A percentile compares a stretch with the other conserved stretches of the same genome.
phyloP scores from a whole-genome alignment of 257 asterid genomes.

The Marsdenia floribunda region DNA sequence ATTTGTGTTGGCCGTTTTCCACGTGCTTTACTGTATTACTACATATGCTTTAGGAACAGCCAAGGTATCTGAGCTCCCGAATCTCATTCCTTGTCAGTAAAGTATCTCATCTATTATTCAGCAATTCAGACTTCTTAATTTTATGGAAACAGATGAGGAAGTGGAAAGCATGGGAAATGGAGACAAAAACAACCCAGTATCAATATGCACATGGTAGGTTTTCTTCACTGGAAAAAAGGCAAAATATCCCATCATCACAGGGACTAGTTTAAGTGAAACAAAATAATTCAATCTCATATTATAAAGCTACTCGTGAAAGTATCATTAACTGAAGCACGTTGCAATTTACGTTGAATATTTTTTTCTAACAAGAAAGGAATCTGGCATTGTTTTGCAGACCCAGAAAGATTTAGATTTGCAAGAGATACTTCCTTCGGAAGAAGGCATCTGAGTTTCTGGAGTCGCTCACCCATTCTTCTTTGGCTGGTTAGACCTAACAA shows the following conservation, averaged over 20 bases:
- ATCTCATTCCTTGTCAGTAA: neutral
- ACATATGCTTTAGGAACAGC: constrained; percentile 56
- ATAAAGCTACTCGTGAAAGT: neutral
- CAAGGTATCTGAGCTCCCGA: constrained; percentile 35
- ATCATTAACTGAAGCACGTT: neutral
- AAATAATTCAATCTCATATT: neutral
- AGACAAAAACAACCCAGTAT: constrained; percentile 60
- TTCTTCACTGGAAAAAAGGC: neutral
- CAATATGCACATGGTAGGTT: constrained; percentile 50
- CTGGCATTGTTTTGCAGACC: constrained; percentile 28
- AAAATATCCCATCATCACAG: neutral
- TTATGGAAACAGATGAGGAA: constrained; percentile 50
- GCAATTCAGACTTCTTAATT: neutral
- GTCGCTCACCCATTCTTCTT: constrained; percentile 37
- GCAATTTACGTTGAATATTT: neutral
- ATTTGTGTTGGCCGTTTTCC: constrained; percentile 53
- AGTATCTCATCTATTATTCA: neutral
- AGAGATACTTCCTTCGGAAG: constrained; percentile 60
- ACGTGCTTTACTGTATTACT: constrained; percentile 42
- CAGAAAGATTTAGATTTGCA: constrained; percentile 53
- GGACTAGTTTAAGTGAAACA: neutral
- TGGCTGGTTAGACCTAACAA: constrained; percentile 33
- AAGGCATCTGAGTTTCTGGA: constrained; percentile 58
- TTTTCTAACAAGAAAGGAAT: neutral
- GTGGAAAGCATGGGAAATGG: constrained; percentile 77